phyloP scores from a whole-genome alignment of 495 filamentous ascomycete genomes.

The Venustampulla echinocandica region DNA sequence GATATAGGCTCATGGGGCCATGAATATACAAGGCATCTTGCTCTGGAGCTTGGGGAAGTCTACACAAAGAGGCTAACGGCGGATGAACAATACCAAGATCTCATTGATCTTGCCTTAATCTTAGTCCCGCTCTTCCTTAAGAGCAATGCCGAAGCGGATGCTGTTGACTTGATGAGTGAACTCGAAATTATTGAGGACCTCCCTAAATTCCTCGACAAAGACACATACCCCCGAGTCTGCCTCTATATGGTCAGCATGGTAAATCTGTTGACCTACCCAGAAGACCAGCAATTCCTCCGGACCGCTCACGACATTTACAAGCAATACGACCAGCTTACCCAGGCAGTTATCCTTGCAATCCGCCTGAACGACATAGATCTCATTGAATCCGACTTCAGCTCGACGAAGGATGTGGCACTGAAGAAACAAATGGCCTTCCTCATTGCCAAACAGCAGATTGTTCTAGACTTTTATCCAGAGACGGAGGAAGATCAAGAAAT shows the following conservation, averaged over 20 bases:
- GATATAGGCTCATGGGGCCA: constrained; percentile 98
- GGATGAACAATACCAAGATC: constrained; percentile 57
- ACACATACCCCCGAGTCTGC: constrained; percentile 88
- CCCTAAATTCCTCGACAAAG: constrained; percentile 81
- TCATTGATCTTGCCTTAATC: constrained; percentile 70
- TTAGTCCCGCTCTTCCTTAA: constrained; percentile 92
- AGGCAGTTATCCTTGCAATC: constrained; percentile 91
- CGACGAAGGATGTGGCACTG: constrained; percentile 69
- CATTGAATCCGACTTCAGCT: constrained; percentile 68
- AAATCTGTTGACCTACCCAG: constrained; percentile 89
- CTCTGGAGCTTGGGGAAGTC: constrained; percentile 91
- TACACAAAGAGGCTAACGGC: constrained; percentile 61
- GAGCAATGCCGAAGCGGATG: constrained; percentile 96
- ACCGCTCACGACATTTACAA: constrained; percentile 91
- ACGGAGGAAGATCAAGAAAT: constrained; percentile 62
- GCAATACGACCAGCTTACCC: constrained; percentile 79
- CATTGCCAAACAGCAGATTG: constrained; percentile 83
- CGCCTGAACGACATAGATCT: constrained; percentile 78
- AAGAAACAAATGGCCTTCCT: constrained; percentile 95
- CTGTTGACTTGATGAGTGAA: constrained; percentile 92
- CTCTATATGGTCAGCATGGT: constrained; percentile 99
- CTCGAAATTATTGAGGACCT: constrained; percentile 93
- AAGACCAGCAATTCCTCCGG: constrained; percentile 87
- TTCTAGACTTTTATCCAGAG: constrained; percentile 56
- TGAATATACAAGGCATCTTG: constrained; percentile 94